phyloP scores from a whole-genome alignment of 2,329 filamentous ascomycete species.

The Rutstroemia sp. region DNA sequence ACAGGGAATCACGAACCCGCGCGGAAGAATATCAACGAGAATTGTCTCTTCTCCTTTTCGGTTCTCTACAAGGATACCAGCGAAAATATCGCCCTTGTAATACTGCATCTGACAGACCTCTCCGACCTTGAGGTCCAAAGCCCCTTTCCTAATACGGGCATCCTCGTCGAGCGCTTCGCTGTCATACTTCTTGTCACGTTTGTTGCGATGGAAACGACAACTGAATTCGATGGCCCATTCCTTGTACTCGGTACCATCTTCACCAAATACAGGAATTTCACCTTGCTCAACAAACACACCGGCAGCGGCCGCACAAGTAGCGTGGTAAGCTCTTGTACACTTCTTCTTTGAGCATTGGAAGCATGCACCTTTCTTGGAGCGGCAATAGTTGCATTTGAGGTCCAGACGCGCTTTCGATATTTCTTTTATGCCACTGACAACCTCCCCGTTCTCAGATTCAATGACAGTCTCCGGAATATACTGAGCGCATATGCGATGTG shows the following conservation, averaged over 20 bases:
- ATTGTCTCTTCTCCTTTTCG: conserved; percentile 65
- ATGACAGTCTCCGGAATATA: conserved; percentile 93
- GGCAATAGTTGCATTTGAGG: conserved; percentile 90
- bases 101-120: conserved; percentile 85
- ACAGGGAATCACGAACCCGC: conserved; percentile 54
- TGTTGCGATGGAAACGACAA: conserved; percentile 88
- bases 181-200: conserved; percentile 71
- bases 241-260: conserved; percentile 88
- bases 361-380: conserved; percentile 89
- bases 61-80: conserved; percentile 82
- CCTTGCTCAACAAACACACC: conserved; percentile 88
- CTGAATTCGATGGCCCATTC: conserved; percentile 88
- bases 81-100: conserved; percentile 79
- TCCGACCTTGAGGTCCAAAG: conserved; percentile 59
- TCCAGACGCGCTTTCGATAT: conserved; percentile 84
- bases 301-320: conserved; percentile 86
- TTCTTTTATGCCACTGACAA: conserved; percentile 68
- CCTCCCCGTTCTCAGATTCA: conserved; percentile 57
- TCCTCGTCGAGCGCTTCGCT: conserved; percentile 64
- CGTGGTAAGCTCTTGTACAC: conserved; percentile 87
- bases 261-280: conserved; percentile 76
- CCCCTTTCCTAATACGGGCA: conserved; percentile 59
- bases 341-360: conserved; percentile 96
- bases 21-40: conserved; percentile 75
- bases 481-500: conserved; percentile 80